Conservation (phyloP, 768 basidiomycete species). For the Lepiota venenata region DNA sequence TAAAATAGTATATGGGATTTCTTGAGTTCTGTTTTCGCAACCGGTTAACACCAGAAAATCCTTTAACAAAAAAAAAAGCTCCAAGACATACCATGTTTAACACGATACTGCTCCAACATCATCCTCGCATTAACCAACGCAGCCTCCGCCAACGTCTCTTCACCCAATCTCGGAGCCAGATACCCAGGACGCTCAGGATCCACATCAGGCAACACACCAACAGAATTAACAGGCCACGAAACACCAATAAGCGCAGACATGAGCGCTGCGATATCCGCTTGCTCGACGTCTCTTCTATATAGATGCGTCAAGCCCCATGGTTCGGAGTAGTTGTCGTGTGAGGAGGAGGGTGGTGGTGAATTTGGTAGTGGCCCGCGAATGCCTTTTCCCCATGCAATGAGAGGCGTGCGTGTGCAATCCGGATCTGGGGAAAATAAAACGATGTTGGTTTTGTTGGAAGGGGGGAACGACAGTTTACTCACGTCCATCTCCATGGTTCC, state of each 20-base stretch:
- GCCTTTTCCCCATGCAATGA: conserved; percentile 81
- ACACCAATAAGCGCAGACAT: conserved; percentile 75
- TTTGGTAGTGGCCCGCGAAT: conserved; percentile 67
- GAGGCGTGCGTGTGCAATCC: conserved; percentile 83
- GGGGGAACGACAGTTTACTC: conserved; percentile 17
- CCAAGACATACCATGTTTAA: conserved; percentile 63
- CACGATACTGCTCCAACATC: conserved; percentile 71
- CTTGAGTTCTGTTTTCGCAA: conserved; percentile 52
- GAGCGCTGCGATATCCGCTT: conserved; percentile 77
- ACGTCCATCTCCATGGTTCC: conserved; percentile 90
- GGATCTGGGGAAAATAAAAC: conserved; percentile 52
- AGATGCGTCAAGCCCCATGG: conserved; percentile 61
- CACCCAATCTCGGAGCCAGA: conserved; percentile 41
- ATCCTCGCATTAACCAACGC: conserved; percentile 69
- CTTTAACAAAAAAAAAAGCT: neutral
- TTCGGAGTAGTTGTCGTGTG: conserved; percentile 68
- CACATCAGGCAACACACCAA: conserved; percentile 77
- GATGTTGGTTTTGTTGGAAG: neutral
- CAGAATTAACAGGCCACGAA: conserved; percentile 78
- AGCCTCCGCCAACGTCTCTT: conserved; percentile 46
- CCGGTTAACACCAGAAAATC: neutral
- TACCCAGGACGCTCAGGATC: conserved; percentile 61
- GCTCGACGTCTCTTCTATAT: conserved; percentile 71
- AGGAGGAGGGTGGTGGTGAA: conserved; percentile 53
- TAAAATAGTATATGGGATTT: conserved; percentile 55